A percentile compares a stretch with the other conserved stretches of the same genome.
Evolutionary conservation across 2,329 filamentous ascomycete genomes (phyloP).

Genomic region (Venturia oleaginea): DNA sequence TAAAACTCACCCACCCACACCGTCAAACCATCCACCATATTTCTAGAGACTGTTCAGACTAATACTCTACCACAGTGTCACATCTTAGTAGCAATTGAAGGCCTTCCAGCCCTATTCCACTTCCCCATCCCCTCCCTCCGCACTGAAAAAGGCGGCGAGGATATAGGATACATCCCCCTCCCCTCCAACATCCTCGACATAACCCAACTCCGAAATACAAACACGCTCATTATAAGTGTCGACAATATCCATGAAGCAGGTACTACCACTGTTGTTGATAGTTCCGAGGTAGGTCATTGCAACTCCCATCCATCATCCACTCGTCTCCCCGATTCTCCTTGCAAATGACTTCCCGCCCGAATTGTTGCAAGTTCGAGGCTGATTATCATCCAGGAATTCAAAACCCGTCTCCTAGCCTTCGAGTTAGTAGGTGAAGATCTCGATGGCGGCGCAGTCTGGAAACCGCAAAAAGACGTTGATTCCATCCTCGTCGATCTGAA

Average conservation of each 20-base stretch:
- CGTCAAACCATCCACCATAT: neutral
- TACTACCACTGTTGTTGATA: slow-evolving; percentile 36
- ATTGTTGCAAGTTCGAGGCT: neutral
- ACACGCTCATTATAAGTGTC: slow-evolving; percentile 40
- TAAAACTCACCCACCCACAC: neutral
- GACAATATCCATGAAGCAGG: slow-evolving; percentile 44
- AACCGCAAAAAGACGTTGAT: slow-evolving; percentile 12
- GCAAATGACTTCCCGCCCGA: neutral
- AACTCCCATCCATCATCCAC: slow-evolving; percentile 13
- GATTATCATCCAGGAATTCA: slow-evolving; percentile 3
- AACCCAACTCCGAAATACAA: slow-evolving; percentile 19
- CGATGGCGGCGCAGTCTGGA: slow-evolving; percentile 17
- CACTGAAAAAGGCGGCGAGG: slow-evolving; percentile 33
- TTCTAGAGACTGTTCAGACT: neutral
- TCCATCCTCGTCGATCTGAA: slow-evolving; percentile 16
- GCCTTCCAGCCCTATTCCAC: slow-evolving; percentile 53
- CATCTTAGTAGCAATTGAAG: slow-evolving; percentile 35
- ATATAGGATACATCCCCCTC: slow-evolving; percentile 36
- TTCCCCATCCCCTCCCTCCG: slow-evolving; percentile 46
- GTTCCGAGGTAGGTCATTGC: slow-evolving; percentile 22
- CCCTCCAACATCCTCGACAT: slow-evolving; percentile 58
- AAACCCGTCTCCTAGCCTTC: slow-evolving; percentile 11
- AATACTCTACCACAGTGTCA: slow-evolving; percentile 8
- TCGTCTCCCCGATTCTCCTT: neutral
- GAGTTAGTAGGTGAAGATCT: slow-evolving; percentile 6